Evolutionary conservation across 2,329 filamentous ascomycete genomes (phyloP), one percentile per base, ranked within the genome.

Genomic region (Colletotrichum tamarilloi): DNA sequence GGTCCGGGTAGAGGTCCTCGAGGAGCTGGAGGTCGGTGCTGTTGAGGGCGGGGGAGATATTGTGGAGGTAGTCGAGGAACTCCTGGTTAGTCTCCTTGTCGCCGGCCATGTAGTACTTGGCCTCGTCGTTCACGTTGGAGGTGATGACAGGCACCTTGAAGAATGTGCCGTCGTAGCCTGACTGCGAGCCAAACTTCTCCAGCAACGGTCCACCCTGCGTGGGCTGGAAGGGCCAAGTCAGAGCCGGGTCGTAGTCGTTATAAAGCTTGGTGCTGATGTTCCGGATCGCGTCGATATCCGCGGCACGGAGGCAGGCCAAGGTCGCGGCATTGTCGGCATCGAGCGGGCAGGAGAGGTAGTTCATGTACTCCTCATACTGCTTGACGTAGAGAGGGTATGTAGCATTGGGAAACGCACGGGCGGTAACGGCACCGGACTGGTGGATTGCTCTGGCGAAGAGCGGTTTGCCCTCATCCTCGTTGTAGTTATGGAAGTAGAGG

Each of bases 381-480:
- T 78, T 81, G 85, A 0, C 86, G 83, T 55, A 87, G 85, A 0
- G 86, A 82, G 2, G 89, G 87, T 7, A 30, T 85, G 77, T 70
- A 16, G 70, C 67, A 46, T 70, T 73, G 67, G 70, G 70, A 46
- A 73, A 73, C 26, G 70, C 49, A 81, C 81, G 8, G 85, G 85
- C 28, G 83, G 87, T 78, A 9, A 88, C 79, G 53, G 83, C 85
- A 1, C 90, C 90, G 2, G 87, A 89, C 80, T 89, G 87, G 91
- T 93, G 92, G 75, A 93, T 93, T 6, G 83, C 91, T 1, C 83
- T 90, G n/a, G 89, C 86, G 84, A 93, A 93, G 0, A 93, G 83
- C 1, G 89, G 85, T 74, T 89, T 87, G 30, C 88, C 89, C 1
- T 84, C 89, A 77, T 88, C 85, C 77, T 93, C 84, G 0, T 91